Evolutionary conservation across 2,329 filamentous ascomycete genomes (phyloP), one percentile per base, ranked within the genome.

Genomic region (Aspergillus calidoustus): DNA sequence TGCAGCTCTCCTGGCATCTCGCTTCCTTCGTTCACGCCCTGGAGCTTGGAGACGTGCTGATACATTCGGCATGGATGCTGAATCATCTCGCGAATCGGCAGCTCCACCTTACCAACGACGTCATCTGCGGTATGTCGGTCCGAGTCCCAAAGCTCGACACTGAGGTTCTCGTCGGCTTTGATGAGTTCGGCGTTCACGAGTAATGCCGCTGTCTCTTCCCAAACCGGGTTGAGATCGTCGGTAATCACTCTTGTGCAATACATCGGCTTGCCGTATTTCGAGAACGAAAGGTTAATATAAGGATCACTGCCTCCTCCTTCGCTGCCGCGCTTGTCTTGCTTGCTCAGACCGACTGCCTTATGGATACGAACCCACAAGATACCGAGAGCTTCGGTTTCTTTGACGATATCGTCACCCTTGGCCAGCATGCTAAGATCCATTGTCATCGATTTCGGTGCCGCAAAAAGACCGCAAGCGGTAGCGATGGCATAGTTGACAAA

Each of bases 221-320:
- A 98, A 4, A 97, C 84, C 0, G 95, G 95, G 71, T 98, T 96
- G 58, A 97, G 84, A 68, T 97, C 91, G 72, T 98, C 94, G 56
- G 94, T 92, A 66, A 98, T 97, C 55, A 98, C 93, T 52, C 95
- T 89, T 1, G 95, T 98, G 77, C 93, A 97, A 78, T 97, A 98
- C 86, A 97, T 96, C 1, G 94, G 94, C 79, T 99, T 99, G 60
- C 91, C 91, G 69, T 97, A 98, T 76, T 98, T 97, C 71, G 92
- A 96, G 82, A 96, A 98, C 46, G 91, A 90, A 41, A 98, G 84
- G 34, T 94, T 97, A 74, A 98, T 96, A 76, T 98, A 98, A 0
- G 94, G 93, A 69, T 99, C 95, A 54, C 91, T 96, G 49, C 94
- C 94, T 38, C 95, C 94, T 19, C 92, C 91, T 56, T 89, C 85